Conservation (phyloP, 1,284 basidiomycete genomes). For the Rhodofomes roseus region DNA sequence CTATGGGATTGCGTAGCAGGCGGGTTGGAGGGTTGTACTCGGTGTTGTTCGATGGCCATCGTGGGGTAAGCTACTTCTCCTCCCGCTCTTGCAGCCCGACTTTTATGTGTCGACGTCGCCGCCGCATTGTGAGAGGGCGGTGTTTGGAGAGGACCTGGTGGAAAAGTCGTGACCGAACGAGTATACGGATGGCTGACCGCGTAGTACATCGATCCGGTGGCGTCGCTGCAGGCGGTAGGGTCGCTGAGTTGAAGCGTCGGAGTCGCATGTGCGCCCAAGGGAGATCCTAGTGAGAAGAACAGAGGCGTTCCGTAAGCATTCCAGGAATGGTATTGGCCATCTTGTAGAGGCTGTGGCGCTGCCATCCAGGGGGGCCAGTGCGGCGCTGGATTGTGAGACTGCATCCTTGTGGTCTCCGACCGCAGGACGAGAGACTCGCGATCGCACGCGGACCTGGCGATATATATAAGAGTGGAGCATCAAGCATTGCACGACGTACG, state of each 20-base stretch:
- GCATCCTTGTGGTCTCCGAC: conserved; percentile 11
- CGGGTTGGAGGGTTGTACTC: background rate
- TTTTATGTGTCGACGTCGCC: conserved; percentile 4
- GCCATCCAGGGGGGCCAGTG: conserved; percentile 1
- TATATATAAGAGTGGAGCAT: conserved; percentile 7
- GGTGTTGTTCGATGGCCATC: conserved; percentile 14
- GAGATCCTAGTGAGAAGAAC: conserved; percentile 24
- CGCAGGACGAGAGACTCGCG: background rate
- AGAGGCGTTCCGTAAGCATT: conserved; percentile 18
- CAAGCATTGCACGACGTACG: background rate
- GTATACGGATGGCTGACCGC: conserved; percentile 19
- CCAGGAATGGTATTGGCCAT: conserved; percentile 4
- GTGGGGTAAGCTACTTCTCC: conserved; percentile 5
- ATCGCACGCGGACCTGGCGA: conserved; percentile 5
- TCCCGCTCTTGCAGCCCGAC: background rate
- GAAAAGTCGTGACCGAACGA: conserved; percentile 7
- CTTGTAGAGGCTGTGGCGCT: conserved; percentile 13
- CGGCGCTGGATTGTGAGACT: conserved; percentile 10
- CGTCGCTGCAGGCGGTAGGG: conserved; percentile 13
- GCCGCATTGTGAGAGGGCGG: conserved; percentile 11
- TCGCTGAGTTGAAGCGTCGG: conserved; percentile 8
- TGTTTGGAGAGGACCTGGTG: conserved; percentile 12
- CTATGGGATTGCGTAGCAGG: background rate
- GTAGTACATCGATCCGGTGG: conserved; percentile 14
- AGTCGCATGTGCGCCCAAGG: conserved; percentile 15